Percentiles rank a stretch among this genome's conserved stretches.
Conservation (phyloP, 2,329 filamentous ascomycete species). For the Ascochyta rabiei region DNA sequence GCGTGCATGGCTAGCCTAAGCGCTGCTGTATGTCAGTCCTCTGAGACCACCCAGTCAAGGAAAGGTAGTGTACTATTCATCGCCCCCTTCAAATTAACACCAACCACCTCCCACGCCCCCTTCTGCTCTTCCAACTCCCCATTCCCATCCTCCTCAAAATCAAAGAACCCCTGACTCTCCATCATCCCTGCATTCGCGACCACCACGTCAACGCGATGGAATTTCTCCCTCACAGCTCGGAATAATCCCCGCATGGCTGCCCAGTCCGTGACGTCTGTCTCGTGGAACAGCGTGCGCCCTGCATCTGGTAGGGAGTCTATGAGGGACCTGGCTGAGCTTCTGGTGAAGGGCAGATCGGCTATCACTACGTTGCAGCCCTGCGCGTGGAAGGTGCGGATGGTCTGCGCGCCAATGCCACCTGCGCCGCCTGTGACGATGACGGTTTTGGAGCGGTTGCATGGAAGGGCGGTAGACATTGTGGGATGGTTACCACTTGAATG, state of each 20-base stretch:
- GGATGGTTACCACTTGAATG: too few relatives aligned
- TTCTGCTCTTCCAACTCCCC: constrained; percentile 37
- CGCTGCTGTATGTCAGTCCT: constrained; percentile 20
- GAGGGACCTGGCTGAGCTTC: constrained; percentile 33
- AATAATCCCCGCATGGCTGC: constrained; percentile 45
- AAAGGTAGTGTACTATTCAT: constrained; percentile 49
- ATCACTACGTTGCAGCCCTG: constrained; percentile 51
- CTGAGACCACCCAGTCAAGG: not conserved
- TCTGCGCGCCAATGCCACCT: constrained; percentile 51
- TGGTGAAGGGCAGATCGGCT: constrained; percentile 40
- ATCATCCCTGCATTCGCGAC: constrained; percentile 54
- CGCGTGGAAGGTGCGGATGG: constrained; percentile 44
- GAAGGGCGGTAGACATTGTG: constrained; percentile 7
- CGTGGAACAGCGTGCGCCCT: constrained; percentile 43
- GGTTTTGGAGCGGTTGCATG: constrained; percentile 38
- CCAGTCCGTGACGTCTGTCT: constrained; percentile 49
- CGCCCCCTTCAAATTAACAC: constrained; percentile 54
- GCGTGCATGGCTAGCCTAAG: constrained; percentile 35
- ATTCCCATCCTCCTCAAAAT: constrained; percentile 40
- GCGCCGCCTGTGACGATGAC: constrained; percentile 52
- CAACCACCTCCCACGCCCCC: constrained; percentile 37
- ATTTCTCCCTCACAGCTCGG: constrained; percentile 36
- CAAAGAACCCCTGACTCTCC: constrained; percentile 41
- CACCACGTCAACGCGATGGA: constrained; percentile 49
- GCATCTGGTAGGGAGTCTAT: constrained; percentile 36